Percentiles rank a stretch among this genome's conserved stretches.
phyloP scores from a whole-genome alignment of 305 asterid species.

The Fraxinus paxiana region DNA sequence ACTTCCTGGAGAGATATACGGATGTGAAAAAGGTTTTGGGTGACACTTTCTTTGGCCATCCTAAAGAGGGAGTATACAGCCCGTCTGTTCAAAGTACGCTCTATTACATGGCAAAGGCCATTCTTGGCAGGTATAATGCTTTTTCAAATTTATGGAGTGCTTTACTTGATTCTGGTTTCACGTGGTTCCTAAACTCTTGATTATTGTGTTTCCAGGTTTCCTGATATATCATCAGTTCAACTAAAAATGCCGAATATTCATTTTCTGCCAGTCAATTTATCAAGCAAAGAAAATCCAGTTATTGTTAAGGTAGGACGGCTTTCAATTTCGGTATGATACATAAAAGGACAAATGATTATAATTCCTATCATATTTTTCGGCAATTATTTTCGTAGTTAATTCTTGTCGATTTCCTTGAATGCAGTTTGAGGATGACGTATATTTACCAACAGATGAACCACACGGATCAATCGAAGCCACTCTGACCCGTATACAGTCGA shows the following conservation, averaged over 20 bases:
- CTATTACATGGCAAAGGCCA: conserved; percentile 70
- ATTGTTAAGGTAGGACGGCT: conserved; percentile 63
- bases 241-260: conserved; percentile 92
- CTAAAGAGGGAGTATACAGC: conserved; percentile 79
- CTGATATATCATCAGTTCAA: conserved; percentile 61
- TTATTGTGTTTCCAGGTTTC: conserved; percentile 55
- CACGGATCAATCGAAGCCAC: neutral
- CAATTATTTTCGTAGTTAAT: neutral
- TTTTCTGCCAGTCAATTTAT: conserved; percentile 79
- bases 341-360: neutral
- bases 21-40: conserved; percentile 66
- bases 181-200: neutral
- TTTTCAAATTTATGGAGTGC: neutral
- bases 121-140: conserved; percentile 61
- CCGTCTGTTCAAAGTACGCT: conserved; percentile 94
- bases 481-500: neutral
- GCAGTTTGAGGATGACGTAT: conserved; percentile 90
- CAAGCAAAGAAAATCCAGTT: conserved; percentile 69
- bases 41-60: conserved; percentile 72
- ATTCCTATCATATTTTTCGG: neutral
- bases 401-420: neutral
- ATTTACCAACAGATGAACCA: conserved; percentile 53
- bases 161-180: neutral
- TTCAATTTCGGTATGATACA: neutral
- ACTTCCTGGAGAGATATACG: conserved; percentile 55